Base-by-base conservation (phyloP, 208 protist species). In the Tritrichomonas musculus region DNA sequence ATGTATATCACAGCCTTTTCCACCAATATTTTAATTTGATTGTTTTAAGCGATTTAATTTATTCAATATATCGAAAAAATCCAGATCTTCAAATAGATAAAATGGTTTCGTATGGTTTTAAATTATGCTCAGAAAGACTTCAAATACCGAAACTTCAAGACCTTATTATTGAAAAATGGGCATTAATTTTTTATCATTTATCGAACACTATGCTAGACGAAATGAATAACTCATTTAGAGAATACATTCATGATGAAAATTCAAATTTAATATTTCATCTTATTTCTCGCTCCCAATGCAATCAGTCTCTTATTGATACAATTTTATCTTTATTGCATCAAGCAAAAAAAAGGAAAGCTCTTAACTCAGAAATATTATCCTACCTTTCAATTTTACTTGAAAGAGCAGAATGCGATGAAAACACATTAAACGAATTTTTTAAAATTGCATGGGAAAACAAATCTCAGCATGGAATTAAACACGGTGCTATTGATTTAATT, bases 1-100 rank as follows among this genome's bases (percentile, higher is more conserved):
- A 88, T 88, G 3, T 57, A 44, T 57, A 88, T 88, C 77, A 88
- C 36, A 57, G 33, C n/a, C 77, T 57, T 57, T 88, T 88, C n/a
- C 20, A 57, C 39, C 41, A n/a, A 25, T 88, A 53, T 88, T 88
- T 88, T 5, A 88, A 13, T 39, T 88, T 88, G 57, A 53, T 88
- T n/a, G 39, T 88, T 57, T 39, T 88, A 11, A 57, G n/a, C 20
- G 77, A 88, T 60, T 47, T 88, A 14, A 88, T 88, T 27, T 88
- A 44, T 13, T 57, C 4, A 57, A 88, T 88, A 22, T 60, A 44
- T 39, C 8, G 25, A 39, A n/a, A 53, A 39, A 13, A 39, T 57
- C 27, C 27, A 17, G 47, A 57, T 22, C 27, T 44, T 33, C 77
- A 44, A 88, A 33, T 88, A 33, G 33, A 20, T n/a, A 82, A 82